Evolutionary conservation across 106 monocot genomes (phyloP).

Genomic region (Allium sativum): DNA sequence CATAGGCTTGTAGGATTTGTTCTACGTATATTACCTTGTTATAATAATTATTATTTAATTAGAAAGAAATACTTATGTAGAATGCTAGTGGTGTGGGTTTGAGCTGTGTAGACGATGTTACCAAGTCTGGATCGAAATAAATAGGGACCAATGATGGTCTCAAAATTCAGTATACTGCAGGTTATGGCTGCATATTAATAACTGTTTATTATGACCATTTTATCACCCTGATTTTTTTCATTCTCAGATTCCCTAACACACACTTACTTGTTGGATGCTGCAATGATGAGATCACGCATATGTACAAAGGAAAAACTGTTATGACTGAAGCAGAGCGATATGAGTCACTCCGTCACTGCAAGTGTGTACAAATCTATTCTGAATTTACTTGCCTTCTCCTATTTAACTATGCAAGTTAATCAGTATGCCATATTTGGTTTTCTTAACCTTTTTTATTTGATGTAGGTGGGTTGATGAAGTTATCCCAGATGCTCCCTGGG

Average conservation of each 20-base stretch:
- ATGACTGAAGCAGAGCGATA: slow-evolving; percentile 19
- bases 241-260: slow-evolving; percentile 13
- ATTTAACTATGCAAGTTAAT: neutral
- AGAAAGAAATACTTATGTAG: no score
- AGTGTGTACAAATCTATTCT: slow-evolving; percentile 2
- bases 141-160: no score
- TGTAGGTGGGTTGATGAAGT: slow-evolving; percentile 76
- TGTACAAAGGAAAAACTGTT: slow-evolving; percentile 19
- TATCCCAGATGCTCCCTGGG: slow-evolving; percentile 73
- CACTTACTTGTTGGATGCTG: slow-evolving; percentile 16
- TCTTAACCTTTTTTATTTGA: neutral
- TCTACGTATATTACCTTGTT: no score
- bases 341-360: slow-evolving; percentile 14
- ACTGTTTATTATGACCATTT: no score
- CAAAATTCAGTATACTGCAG: no score
- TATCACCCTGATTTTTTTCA: neutral
- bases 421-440: neutral
- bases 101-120: no score
- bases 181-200: no score
- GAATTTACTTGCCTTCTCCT: neutral
- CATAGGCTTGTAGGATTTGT: no score
- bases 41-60: no score
- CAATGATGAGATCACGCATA: slow-evolving; percentile 15
- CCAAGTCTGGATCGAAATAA: no score
- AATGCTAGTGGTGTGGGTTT: no score